Evolutionary conservation across 73 alveolate genomes (phyloP), one percentile per base, ranked within the genome.

Genomic region (Paramecium primaurelia): DNA sequence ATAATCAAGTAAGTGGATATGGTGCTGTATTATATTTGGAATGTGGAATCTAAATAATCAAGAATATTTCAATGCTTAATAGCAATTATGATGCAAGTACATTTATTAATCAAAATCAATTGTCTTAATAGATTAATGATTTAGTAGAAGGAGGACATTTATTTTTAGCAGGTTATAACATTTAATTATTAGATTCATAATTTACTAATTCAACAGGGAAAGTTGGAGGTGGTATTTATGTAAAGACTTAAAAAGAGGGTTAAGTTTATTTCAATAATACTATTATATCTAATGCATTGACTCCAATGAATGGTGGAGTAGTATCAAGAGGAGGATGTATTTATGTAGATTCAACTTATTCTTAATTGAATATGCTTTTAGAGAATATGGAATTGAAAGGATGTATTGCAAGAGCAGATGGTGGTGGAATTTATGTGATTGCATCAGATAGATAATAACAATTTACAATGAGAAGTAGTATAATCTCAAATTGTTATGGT

Each of bases 241-340:
- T 80, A 2, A 40, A 25, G 20, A 18, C 91, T 18, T 20, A 10
- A 9, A 80, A 49, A 18, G 71, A 80, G 8, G 91, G 91, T 45
- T 4, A 26, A 26, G 58, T 40, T 1, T 80, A 80, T 80, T 45
- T 45, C 34, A 80, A 80, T 42, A 80, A 26, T 28, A 18, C 49
- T 45, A 3, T 25, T 0, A 80, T 80, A 4, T 4, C 8, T 0
- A 44, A 80, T 80, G 91, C 91, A 12, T 42, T 45, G 9, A 80
- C 91, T 45, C 91, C 91, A 47, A 25, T 80, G 44, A 16, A 80
- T 80, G 91, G 91, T 9, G 44, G 54, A 32, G 91, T 80, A n/a
- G 91, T 80, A 0, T 42, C 77, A 32, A 45, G 75, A 49, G 91
- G 91, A 25, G 91, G 91, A 9, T 80, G 91, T 18, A 44, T 80